Evolutionary conservation across 371 early-diverging fungal genomes (phyloP).

Genomic region (Blastocladiella emersonii): DNA sequence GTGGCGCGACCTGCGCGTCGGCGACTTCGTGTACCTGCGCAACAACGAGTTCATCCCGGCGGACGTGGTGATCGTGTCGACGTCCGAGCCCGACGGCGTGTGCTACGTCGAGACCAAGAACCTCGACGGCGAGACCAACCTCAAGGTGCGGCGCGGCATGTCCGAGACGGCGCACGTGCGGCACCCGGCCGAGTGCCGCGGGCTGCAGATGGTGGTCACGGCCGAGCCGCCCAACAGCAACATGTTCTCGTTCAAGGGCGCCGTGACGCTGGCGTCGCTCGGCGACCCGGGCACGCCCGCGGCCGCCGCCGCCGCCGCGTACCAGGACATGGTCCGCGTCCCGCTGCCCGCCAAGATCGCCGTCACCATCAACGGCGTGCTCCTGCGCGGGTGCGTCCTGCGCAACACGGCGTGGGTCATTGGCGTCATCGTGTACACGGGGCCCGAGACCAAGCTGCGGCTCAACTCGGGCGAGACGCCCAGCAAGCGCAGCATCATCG

Average conservation of each 20-base stretch:
- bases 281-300: neutral
- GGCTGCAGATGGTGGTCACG: slow-evolving; percentile 46
- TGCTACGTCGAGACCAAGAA: slow-evolving; percentile 94
- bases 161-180: slow-evolving; percentile 27
- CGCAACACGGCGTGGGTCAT: slow-evolving; percentile 78
- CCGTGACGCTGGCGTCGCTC: neutral
- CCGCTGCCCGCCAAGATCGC: slow-evolving; percentile 19
- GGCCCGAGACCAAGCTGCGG: slow-evolving; percentile 82
- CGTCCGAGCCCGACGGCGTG: slow-evolving; percentile 68
- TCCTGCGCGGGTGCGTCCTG: slow-evolving; percentile 82
- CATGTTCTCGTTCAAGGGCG: slow-evolving; percentile 59
- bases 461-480: slow-evolving; percentile 79
- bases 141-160: slow-evolving; percentile 57
- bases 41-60: slow-evolving; percentile 91
- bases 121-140: slow-evolving; percentile 84
- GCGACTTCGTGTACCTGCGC: slow-evolving; percentile 72
- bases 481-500: slow-evolving; percentile 85
- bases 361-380: slow-evolving; percentile 60
- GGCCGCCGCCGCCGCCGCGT: neutral
- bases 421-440: slow-evolving; percentile 73
- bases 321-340: too few relatives aligned
- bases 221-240: slow-evolving; percentile 65
- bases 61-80: slow-evolving; percentile 74
- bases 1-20: slow-evolving; percentile 83
- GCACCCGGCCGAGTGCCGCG: slow-evolving; percentile 38